phyloP scores from a whole-genome alignment of 441 rosid species.

The Croton laevigatus region DNA sequence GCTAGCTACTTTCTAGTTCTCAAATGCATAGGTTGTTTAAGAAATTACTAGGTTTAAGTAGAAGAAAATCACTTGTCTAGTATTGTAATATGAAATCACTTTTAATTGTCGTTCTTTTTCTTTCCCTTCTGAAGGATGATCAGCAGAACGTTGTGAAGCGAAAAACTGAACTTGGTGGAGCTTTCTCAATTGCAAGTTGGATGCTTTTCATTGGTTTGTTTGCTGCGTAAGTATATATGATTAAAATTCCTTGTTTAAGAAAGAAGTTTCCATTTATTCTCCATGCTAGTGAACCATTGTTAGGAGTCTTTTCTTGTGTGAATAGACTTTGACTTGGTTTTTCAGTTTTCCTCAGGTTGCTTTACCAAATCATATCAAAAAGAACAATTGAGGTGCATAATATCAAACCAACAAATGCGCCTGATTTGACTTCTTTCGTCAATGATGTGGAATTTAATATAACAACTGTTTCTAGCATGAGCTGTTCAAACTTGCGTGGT shows the following conservation, averaged over 20 bases:
- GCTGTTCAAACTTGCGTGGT: constrained; percentile 69
- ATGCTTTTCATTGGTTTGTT: constrained; percentile 88
- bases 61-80: too few relatives aligned
- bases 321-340: constrained; percentile 32
- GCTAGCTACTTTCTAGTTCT: neutral
- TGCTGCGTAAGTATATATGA: constrained; percentile 73
- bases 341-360: constrained; percentile 74
- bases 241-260: constrained; percentile 1
- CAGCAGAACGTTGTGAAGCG: constrained; percentile 72
- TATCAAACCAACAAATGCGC: constrained; percentile 75
- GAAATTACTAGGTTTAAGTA: neutral
- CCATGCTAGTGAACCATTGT: constrained; percentile 13
- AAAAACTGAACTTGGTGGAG: constrained; percentile 95
- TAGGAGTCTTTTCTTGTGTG: constrained; percentile 4
- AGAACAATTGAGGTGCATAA: constrained; percentile 87
- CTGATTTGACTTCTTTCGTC: constrained; percentile 64
- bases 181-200: constrained; percentile 94
- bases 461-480: constrained; percentile 86
- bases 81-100: neutral
- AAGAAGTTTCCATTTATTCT: neutral
- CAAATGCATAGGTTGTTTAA: neutral
- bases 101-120: neutral
- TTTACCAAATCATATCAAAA: constrained; percentile 84
- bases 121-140: constrained; percentile 58
- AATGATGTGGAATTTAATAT: constrained; percentile 84